Percentiles rank a stretch among this genome's conserved stretches.
phyloP scores from a whole-genome alignment of 1,284 basidiomycete genomes.

The Pholiota adiposa region DNA sequence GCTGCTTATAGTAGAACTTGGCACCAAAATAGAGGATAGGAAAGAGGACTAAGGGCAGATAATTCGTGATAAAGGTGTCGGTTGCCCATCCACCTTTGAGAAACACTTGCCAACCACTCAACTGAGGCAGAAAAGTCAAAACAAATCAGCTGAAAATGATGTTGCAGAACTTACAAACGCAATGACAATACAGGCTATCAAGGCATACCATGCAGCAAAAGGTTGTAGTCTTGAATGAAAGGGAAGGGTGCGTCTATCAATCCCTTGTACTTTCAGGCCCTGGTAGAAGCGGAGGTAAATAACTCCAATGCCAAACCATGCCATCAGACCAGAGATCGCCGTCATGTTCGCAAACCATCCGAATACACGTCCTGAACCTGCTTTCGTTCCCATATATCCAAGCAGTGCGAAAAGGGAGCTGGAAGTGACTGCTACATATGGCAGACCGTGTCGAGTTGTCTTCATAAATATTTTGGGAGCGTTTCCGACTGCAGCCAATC shows the following conservation, averaged over 20 bases:
- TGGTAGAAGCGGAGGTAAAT: slow-evolving; percentile 82
- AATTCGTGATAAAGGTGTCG: slow-evolving; percentile 75
- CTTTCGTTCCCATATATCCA: slow-evolving; percentile 72
- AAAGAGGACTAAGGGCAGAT: slow-evolving; percentile 80
- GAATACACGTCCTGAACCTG: slow-evolving; percentile 68
- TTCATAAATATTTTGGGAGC: slow-evolving; percentile 77
- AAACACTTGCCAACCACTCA: slow-evolving; percentile 81
- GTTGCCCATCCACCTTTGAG: slow-evolving; percentile 64
- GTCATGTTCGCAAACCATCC: slow-evolving; percentile 82
- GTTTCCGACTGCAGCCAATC: slow-evolving; percentile 75
- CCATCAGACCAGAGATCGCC: slow-evolving; percentile 63
- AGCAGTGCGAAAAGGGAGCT: slow-evolving; percentile 74
- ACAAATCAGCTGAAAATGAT: background rate
- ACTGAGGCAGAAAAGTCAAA: slow-evolving; percentile 40
- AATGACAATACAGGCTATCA: slow-evolving; percentile 58
- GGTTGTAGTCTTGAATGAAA: slow-evolving; percentile 67
- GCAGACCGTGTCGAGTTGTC: slow-evolving; percentile 75
- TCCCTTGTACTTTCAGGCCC: slow-evolving; percentile 78
- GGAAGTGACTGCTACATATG: slow-evolving; percentile 71
- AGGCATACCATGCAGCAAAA: slow-evolving; percentile 73
- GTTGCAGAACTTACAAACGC: slow-evolving; percentile 59
- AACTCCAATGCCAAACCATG: slow-evolving; percentile 84
- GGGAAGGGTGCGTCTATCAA: slow-evolving; percentile 68
- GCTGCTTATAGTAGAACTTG: slow-evolving; percentile 54
- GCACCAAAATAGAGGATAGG: slow-evolving; percentile 72